Percentiles rank a stretch among this genome's conserved stretches.
Evolutionary conservation across 2,329 filamentous ascomycete genomes (phyloP).

Genomic region (Herpomyces periplanetae): DNA sequence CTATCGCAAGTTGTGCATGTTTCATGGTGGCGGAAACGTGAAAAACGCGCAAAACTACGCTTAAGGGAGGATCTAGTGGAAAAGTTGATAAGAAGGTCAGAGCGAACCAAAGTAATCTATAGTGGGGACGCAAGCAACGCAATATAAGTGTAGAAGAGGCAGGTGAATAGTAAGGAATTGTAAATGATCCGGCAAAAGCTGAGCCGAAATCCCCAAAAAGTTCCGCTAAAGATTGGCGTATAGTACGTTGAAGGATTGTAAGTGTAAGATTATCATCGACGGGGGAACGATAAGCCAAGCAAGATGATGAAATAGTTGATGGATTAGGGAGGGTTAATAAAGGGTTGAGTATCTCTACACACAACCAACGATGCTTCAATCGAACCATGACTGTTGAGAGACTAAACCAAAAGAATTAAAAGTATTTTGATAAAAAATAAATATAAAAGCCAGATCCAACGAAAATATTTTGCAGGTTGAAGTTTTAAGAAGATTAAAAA

Average conservation of each 20-base stretch:
- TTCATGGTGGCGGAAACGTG: too few relatives aligned
- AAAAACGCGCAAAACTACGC: too few relatives aligned
- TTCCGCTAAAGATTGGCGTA: conserved; percentile 25
- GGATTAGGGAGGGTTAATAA: too few relatives aligned
- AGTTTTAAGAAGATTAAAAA: too few relatives aligned
- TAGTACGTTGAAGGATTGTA: conserved; percentile 21
- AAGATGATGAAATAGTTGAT: too few relatives aligned
- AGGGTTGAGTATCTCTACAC: conserved; percentile 76
- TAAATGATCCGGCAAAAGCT: conserved; percentile 6
- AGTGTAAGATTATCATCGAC: conserved; percentile 29
- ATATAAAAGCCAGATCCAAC: too few relatives aligned
- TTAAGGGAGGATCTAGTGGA: too few relatives aligned
- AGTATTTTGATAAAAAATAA: too few relatives aligned
- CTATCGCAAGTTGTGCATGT: too few relatives aligned
- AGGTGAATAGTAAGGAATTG: conserved; percentile 65
- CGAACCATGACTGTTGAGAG: too few relatives aligned
- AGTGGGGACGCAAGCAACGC: conserved; percentile 38
- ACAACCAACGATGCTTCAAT: conserved; percentile 72
- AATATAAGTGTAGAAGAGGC: conserved; percentile 87
- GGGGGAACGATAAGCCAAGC: conserved; percentile 47
- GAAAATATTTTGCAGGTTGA: too few relatives aligned
- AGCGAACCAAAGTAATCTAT: conserved; percentile 58
- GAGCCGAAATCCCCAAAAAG: conserved; percentile 67
- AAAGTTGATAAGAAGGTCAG: conserved; percentile 38
- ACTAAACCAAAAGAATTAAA: too few relatives aligned